Base-by-base conservation (phyloP, 1,284 basidiomycete species). In the Puccinia brachypodii region DNA sequence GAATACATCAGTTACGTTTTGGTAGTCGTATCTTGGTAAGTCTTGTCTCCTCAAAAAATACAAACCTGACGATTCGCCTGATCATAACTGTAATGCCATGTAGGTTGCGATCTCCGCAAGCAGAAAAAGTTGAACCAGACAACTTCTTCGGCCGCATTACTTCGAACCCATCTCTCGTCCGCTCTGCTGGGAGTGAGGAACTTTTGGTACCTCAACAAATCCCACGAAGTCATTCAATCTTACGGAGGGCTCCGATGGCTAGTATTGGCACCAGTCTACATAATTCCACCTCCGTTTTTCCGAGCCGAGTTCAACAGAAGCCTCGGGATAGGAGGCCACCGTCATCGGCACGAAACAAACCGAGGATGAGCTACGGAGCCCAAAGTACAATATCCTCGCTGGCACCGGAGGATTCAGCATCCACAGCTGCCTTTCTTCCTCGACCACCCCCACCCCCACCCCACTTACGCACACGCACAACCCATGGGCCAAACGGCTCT, bases 391-490 rank as follows among this genome's bases (percentile, higher is more conserved):
- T 81, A 25, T 72, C 79, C 31, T 73, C 79, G 1, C 28, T 81
- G 19, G 69, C 53, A 25, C 79, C 79, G 19, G 79, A 74, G 33
- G 79, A 81, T 62, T 81, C 79, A 28, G 79, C 79, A 14, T 81
- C 79, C 16, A 81, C 71, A 0, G 79, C 79, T 28, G 79, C 79
- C 22, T 81, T 81, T 40, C 33, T 73, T 50, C 79, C 79, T 28
- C 69, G 79, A 33, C 69, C 69, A 66, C 79, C 79, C 31, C 79
- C 60, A 44, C 58, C 53, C 19, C 69, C 79, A 16, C 50, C 31
- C 2, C 69, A 81, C 31, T 31, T 81, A 25, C 68, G 77, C 4
- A 42, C 66, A 50, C 66, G 77, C 36, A 79, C 77, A 58, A 44
- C 68, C 28, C 68, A 72, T 36, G 77, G 77, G 7, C 77, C 77